A percentile compares a stretch with the other conserved stretches of the same genome.
phyloP scores from a whole-genome alignment of 768 basidiomycete species.

The Hortiboletus campestris region DNA sequence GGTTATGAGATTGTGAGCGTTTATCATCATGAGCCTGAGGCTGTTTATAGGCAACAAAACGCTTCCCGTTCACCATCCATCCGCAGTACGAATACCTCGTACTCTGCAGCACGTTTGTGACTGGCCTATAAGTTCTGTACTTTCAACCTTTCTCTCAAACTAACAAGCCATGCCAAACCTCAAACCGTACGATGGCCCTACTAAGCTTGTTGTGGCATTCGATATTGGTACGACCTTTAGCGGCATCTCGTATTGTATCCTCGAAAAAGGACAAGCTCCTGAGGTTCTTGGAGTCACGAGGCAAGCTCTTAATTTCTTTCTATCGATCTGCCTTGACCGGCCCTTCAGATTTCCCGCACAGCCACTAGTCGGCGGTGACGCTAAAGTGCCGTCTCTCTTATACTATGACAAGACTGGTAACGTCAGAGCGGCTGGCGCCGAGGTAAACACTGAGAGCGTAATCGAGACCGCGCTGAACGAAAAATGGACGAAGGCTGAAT shows the following conservation, averaged over 20 bases:
- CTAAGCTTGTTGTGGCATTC: conserved; percentile 42
- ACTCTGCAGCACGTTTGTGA: neutral
- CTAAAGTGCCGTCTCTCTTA: conserved; percentile 45
- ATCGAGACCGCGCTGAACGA: conserved; percentile 36
- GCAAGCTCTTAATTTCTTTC: neutral
- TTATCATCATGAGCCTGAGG: neutral
- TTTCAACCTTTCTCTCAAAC: neutral
- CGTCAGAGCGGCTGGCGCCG: conserved; percentile 39
- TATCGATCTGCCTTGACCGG: neutral
- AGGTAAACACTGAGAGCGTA: conserved; percentile 32
- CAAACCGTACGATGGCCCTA: conserved; percentile 5
- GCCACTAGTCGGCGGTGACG: conserved; percentile 37
- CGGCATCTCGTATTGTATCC: conserved; percentile 39
- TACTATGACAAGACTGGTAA: conserved; percentile 40
- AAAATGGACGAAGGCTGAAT: conserved; percentile 16
- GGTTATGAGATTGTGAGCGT: neutral
- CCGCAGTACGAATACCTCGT: neutral
- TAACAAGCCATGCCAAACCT: neutral
- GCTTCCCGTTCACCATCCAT: neutral
- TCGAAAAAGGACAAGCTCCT: conserved; percentile 8
- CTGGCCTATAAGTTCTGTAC: neutral
- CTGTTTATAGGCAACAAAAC: neutral
- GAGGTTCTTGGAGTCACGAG: conserved; percentile 10
- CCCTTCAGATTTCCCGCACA: conserved; percentile 39
- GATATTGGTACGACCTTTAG: conserved; percentile 49